phyloP scores from a whole-genome alignment of 352 stramenopile species.

The Globisporangium acanthophoron region DNA sequence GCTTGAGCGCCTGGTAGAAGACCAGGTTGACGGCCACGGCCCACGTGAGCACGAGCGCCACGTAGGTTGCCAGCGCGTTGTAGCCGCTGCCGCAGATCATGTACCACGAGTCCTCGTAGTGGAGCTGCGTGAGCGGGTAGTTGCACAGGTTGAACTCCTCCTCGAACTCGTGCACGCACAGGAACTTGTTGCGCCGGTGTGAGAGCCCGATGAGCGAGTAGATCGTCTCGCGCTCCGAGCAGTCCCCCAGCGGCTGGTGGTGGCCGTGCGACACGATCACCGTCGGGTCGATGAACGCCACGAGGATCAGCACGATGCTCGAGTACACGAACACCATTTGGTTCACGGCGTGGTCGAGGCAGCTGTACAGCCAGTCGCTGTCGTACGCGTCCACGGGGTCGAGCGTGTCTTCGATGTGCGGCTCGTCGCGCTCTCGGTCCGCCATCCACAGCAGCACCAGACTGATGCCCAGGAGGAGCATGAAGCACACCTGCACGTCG shows the following conservation, averaged over 20 bases:
- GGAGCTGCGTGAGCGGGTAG: constrained; percentile 65
- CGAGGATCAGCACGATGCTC: constrained; percentile 48
- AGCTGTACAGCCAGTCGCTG: constrained; percentile 76
- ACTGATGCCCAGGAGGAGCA: constrained; percentile 39
- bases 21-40: constrained; percentile 9
- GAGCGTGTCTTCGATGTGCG: constrained; percentile 44
- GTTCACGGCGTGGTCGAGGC: constrained; percentile 76
- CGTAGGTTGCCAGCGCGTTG: constrained; percentile 45
- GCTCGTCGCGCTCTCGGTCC: constrained; percentile 55
- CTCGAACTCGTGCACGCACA: constrained; percentile 78
- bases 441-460: constrained; percentile 66
- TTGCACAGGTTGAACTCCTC: constrained; percentile 83
- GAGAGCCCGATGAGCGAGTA: constrained; percentile 54
- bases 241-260: constrained; percentile 73
- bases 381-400: constrained; percentile 69
- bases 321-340: constrained; percentile 77
- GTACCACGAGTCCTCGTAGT: constrained; percentile 75
- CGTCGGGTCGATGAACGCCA: constrained; percentile 54
- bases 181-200: constrained; percentile 53
- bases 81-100: constrained; percentile 81
- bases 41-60: constrained; percentile 34
- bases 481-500: constrained; percentile 37
- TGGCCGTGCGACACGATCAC: constrained; percentile 69
- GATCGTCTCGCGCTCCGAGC: constrained; percentile 48
- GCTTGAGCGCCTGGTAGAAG: constrained; percentile 71